Evolutionary conservation across 208 protist genomes (phyloP).

Genomic region (Acanthamoeba castellanii): DNA sequence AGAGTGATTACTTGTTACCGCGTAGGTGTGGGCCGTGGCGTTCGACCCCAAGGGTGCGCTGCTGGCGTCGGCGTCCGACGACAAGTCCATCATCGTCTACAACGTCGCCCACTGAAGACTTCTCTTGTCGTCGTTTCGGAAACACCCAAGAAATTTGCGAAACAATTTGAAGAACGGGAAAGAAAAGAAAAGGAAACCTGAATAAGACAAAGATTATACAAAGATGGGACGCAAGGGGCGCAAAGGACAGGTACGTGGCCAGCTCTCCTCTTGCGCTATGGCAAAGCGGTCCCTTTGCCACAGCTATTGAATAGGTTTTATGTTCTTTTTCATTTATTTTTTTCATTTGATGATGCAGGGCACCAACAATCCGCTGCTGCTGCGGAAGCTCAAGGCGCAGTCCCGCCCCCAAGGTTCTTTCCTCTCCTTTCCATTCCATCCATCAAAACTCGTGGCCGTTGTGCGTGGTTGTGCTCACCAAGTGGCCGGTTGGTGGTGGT

Average conservation of each 20-base stretch:
- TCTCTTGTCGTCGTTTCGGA: background rate
- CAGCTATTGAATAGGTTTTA: too few species aligned
- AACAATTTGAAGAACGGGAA: too few species aligned
- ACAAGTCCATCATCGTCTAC: slow-evolving; percentile 59
- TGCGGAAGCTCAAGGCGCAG: background rate
- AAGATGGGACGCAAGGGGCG: background rate
- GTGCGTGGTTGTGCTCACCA: background rate
- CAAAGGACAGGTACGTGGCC: background rate
- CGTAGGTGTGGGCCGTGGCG: slow-evolving; percentile 57
- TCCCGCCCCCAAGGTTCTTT: background rate
- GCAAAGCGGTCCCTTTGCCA: too few species aligned
- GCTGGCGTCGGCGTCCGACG: slow-evolving; percentile 56
- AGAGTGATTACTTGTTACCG: background rate
- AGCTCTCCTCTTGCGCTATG: background rate
- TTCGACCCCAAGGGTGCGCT: slow-evolving; percentile 19
- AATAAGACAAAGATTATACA: too few species aligned
- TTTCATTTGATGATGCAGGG: background rate
- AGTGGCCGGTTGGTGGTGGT: too few species aligned
- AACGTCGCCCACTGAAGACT: slow-evolving; percentile 21
- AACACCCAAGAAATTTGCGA: background rate
- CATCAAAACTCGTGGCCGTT: too few species aligned
- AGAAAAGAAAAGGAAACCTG: too few species aligned
- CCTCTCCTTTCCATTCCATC: background rate
- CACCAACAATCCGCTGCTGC: background rate
- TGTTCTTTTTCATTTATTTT: too few species aligned